phyloP scores from a whole-genome alignment of 1,139 yeast genomes.

The Taphrina flavorubra region DNA sequence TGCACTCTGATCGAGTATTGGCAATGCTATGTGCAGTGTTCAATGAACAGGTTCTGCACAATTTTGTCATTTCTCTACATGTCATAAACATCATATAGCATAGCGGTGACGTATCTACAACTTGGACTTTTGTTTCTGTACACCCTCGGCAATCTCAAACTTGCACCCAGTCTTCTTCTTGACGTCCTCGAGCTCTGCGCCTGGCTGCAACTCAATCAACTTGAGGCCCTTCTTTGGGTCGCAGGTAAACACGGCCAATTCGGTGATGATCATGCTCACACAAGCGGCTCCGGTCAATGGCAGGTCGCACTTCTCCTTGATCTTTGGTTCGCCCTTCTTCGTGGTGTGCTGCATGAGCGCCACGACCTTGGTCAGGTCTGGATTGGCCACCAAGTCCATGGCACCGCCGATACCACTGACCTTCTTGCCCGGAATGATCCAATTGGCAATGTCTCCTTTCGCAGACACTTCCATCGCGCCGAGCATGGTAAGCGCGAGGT shows the following conservation, averaged over 20 bases:
- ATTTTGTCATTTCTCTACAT: neutral
- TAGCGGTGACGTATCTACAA: neutral
- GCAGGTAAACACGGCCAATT: constrained; percentile 59
- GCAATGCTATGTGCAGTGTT: no score
- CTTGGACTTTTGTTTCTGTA: constrained; percentile 28
- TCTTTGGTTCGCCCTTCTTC: constrained; percentile 58
- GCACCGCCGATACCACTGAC: constrained; percentile 64
- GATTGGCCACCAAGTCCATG: constrained; percentile 61
- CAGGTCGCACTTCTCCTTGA: constrained; percentile 55
- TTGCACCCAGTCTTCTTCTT: constrained; percentile 33
- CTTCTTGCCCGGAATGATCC: constrained; percentile 59
- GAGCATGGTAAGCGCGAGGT: constrained; percentile 56
- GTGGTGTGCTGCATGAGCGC: constrained; percentile 60
- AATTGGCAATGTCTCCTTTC: constrained; percentile 59
- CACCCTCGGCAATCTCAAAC: constrained; percentile 15
- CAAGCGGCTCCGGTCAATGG: constrained; percentile 59
- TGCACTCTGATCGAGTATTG: no score
- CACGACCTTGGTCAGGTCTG: constrained; percentile 56
- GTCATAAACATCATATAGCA: neutral
- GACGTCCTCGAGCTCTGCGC: constrained; percentile 27
- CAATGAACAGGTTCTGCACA: no score
- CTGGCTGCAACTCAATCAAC: constrained; percentile 52
- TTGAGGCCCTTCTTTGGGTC: constrained; percentile 54
- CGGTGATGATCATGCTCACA: constrained; percentile 58
- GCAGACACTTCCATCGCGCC: constrained; percentile 61